Base-by-base conservation (phyloP, 768 basidiomycete genomes). In the Xerocomus brunneocitrinus region DNA sequence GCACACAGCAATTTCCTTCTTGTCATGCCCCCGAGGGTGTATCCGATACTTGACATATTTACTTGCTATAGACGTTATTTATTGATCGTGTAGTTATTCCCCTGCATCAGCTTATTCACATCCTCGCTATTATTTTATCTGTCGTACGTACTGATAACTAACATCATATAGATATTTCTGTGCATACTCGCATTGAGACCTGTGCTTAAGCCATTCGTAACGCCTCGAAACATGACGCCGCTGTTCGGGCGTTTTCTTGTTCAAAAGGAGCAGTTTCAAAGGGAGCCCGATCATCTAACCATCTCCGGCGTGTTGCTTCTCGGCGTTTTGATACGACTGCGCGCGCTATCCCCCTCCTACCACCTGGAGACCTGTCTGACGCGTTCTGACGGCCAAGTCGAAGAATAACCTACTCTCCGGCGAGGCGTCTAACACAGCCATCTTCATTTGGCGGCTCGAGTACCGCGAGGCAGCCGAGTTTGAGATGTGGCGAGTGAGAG, bases 81-180 rank as follows among this genome's bases (percentile, higher is more conserved):
- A 64, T 64, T 40, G 48, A 57, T 41, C 41, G 44, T 59, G 60
- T 58, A 59, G 53, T 58, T 58, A 41, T 24, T 47, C 32, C 25
- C 39, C 38, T 24, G 45, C 54, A 62, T 64, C 31, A 36, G 39
- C 36, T 30, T 47, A 48, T 61, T 66, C 49, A 45, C 64, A 57
- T 56, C 47, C 39, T 28, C 30, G 38, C 36, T 43, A 43, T 51
- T 58, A 66, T 62, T 58, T 58, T 60, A 60, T 59, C 59, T 40
- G 54, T 50, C 52, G 28, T 48, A 60, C 50, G 47, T 57, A 55
- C 41, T 19, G 36, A 39, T 41, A 30, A 34, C 42, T 34, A 50
- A 61, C 53, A 31, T 59, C 58, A 64, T 57, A 36, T 42, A 39
- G 43, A 28, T 58, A 46, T 56, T 56, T 43, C 47, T 41, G 45